Percentiles rank a stretch among this genome's conserved stretches.
phyloP scores from a whole-genome alignment of 768 basidiomycete genomes.

The Boletus subparvulus region DNA sequence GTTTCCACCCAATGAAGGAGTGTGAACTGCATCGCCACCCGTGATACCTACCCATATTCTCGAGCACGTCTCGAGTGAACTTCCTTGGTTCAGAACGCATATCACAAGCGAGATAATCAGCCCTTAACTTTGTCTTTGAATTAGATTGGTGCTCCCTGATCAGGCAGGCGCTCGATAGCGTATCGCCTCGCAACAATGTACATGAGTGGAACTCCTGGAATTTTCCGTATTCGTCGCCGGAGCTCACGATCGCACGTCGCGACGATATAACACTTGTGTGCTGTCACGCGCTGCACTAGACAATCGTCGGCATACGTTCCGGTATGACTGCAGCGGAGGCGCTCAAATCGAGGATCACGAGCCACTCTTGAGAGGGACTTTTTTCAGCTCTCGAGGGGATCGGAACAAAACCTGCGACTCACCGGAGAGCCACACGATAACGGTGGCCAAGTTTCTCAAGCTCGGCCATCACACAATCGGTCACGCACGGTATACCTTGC shows the following conservation, averaged over 20 bases:
- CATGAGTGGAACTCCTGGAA: conserved; percentile 94
- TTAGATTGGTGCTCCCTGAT: conserved; percentile 80
- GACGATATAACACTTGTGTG: conserved; percentile 95
- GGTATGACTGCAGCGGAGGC: conserved; percentile 85
- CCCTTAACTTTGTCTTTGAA: not conserved
- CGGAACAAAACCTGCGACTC: conserved; percentile 26
- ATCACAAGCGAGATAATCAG: not conserved
- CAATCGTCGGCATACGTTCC: conserved; percentile 99
- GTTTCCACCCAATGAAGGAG: not conserved
- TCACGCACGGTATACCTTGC: conserved; percentile 96
- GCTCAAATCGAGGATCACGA: conserved; percentile 95
- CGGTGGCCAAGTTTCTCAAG: conserved; percentile 95
- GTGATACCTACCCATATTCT: too few relatives aligned
- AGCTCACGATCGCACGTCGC: conserved; percentile 98
- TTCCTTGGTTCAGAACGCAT: not conserved
- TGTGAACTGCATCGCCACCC: too few relatives aligned
- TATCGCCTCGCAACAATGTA: conserved; percentile 92
- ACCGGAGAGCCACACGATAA: conserved; percentile 94
- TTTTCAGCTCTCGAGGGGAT: conserved; percentile 4
- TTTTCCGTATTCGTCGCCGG: conserved; percentile 85
- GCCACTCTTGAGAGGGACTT: conserved; percentile 67
- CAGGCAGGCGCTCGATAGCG: conserved; percentile 92
- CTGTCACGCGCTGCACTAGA: conserved; percentile 90
- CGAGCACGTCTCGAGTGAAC: not conserved
- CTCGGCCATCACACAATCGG: conserved; percentile 98